Evolutionary conservation across 805 yeast genomes (phyloP).

Genomic region (Hanseniaspora lindneri): DNA sequence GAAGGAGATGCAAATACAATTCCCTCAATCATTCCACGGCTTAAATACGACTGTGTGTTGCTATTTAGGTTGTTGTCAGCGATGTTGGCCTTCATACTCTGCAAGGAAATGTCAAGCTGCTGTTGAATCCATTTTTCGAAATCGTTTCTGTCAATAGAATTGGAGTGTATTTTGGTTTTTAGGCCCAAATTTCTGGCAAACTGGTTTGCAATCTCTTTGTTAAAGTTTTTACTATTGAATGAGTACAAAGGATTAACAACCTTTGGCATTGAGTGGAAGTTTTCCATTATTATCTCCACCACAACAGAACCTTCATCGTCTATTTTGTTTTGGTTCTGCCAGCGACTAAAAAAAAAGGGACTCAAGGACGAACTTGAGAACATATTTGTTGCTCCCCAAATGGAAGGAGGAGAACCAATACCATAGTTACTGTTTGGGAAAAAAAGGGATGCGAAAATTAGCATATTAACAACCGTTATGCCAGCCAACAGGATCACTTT

Average conservation of each 20-base stretch:
- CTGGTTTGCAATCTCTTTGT: background rate
- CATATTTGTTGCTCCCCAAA: too few species aligned
- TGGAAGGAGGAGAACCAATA: too few species aligned
- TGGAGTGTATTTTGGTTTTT: slow-evolving; percentile 8
- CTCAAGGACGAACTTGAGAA: too few species aligned
- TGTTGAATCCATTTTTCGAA: slow-evolving; percentile 37
- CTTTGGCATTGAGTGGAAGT: background rate
- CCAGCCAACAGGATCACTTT: too few species aligned
- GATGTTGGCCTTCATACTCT: slow-evolving; percentile 37
- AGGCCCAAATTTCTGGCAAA: slow-evolving; percentile 7
- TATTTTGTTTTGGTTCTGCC: too few species aligned
- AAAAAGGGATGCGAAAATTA: too few species aligned
- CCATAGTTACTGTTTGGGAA: too few species aligned
- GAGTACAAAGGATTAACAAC: background rate
- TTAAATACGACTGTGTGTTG: slow-evolving; percentile 8
- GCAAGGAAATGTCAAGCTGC: slow-evolving; percentile 34
- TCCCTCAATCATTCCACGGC: slow-evolving; percentile 40
- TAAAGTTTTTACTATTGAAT: background rate
- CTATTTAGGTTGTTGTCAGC: slow-evolving; percentile 32
- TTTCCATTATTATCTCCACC: background rate
- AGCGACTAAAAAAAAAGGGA: too few species aligned
- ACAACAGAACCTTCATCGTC: too few species aligned
- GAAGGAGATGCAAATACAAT: slow-evolving; percentile 83
- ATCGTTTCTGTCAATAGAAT: slow-evolving; percentile 15
- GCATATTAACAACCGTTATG: too few species aligned